Evolutionary conservation across 164 flowering plant genomes (phyloP).

Genomic region (Magnolia officinalis): DNA sequence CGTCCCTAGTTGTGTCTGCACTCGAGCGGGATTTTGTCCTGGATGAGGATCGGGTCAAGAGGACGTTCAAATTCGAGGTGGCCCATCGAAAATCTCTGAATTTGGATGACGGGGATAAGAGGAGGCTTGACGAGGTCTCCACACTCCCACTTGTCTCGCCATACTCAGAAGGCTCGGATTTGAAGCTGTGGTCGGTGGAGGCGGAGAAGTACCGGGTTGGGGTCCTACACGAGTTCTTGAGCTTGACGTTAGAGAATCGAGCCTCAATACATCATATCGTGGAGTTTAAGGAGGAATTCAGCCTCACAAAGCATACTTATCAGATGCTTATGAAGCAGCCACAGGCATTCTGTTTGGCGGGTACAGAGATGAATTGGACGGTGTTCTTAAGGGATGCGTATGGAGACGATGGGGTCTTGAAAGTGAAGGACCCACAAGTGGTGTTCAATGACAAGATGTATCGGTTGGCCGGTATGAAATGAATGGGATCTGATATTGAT

Average conservation of each 20-base stretch:
- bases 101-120: constrained; percentile 61
- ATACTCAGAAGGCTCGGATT: constrained; percentile 66
- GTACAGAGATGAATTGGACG: constrained; percentile 61
- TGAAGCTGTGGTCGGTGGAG: constrained; percentile 70
- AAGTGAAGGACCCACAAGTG: constrained; percentile 23
- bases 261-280: constrained; percentile 83
- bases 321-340: constrained; percentile 32
- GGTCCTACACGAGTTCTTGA: constrained; percentile 76
- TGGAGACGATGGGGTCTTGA: constrained; percentile 24
- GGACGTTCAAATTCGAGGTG: constrained; percentile 61
- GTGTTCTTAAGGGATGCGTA: constrained; percentile 82
- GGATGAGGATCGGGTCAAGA: constrained; percentile 72
- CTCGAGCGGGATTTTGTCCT: constrained; percentile 67
- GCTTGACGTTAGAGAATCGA: constrained; percentile 89
- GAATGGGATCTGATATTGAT: background rate
- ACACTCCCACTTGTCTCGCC: constrained; percentile 89
- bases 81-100: constrained; percentile 56
- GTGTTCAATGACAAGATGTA: constrained; percentile 21
- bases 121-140: constrained; percentile 63
- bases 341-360: constrained; percentile 16
- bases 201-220: constrained; percentile 89
- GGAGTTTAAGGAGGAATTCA: constrained; percentile 52
- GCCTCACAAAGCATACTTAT: constrained; percentile 84
- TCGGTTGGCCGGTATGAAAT: constrained; percentile 5
- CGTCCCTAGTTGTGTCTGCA: constrained; percentile 63